Evolutionary conservation across 495 filamentous ascomycete species (phyloP), one percentile per base, ranked within the genome.

Genomic region (Neurospora sp.): DNA sequence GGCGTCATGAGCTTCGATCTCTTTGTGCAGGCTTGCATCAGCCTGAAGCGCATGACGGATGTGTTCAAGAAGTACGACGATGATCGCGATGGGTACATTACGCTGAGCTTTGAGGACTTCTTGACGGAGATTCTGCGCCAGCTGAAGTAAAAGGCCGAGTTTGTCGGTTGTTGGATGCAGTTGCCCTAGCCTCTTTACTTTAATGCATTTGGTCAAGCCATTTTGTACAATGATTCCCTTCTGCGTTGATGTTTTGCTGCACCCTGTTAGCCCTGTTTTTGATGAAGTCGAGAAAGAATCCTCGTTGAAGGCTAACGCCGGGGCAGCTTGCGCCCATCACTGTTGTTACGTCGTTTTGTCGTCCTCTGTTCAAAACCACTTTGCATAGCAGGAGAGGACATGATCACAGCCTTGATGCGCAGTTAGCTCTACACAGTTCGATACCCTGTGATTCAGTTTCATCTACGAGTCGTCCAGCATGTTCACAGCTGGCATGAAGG

Each of bases 1-100:
- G 84, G 84, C 70, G 91, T 89, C 53, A 94, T 99, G 87, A 93
- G 91, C 82, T 98, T 99, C 77, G 96, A 99, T 86, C 83, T 99
- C 69, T 99, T 98, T 80, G 96, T 99, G 75, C 96, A 99, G 85
- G 94, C 93, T 39, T 98, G 96, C 80, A 99, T 99, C 78, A 91
- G 89, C 78, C 84, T 99, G 76, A 96, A 97, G 87, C 87, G 96
- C 73, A 98, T 99, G 95, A 99, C 96, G 74, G 96, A 99, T 81
- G 95, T 98, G 22, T 99, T 99, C 81, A 99, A 99, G 89, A 93
- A 92, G 79, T 99, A 98, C 82, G 96, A 99, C 74, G 92, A 97
- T 73, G 96, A 99, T 82, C 89, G 96, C 39, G 96, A 98, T 83
- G 96, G 96, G 40, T 96, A 90, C 78, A 93, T 94, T 71, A 94